Base-by-base conservation (phyloP, 2,329 filamentous ascomycete species). In the Talaromyces amestolkiae region DNA sequence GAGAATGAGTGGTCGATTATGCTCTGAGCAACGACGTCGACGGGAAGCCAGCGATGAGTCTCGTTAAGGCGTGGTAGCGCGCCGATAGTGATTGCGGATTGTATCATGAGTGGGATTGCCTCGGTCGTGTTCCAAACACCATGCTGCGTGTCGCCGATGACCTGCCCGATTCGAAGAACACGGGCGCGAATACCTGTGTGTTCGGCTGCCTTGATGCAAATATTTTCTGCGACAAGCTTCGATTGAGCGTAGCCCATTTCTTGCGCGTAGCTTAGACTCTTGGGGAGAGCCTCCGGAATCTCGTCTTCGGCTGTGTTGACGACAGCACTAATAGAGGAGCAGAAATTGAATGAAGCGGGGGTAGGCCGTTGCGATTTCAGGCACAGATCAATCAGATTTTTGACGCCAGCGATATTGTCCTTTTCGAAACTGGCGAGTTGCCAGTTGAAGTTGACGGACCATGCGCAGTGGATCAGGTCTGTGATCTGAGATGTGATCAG, bases 361-460 rank as follows among this genome's bases (percentile, higher is more conserved):
- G 66, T 67, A 8, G 51, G 61, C 9, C 72, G 66, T 24, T 72
- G 69, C 2, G 74, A 69, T 47, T 70, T 71, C 0, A 81, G 73
- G 54, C 75, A 78, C 15, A 81, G 70, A 60, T 76, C 70, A 47
- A 80, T 74, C 13, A 78, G 69, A 67, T 86, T 81, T 10, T 74
- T 75, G 11, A 85, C 74, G 33, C 80, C 82, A 3, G 78, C 75
- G 37, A 88, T 82, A 68, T 83, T 83, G 22, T 85, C 82, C 45
- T 79, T 78, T 58, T 81, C 81, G 69, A 89, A 89, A 66, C 82
- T 85, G 45, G 75, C 75, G 1, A 89, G 77, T 3, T 82, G 80
- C 62, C 87, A 78, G 31, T 82, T 83, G 77, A 89, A 89, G 74
- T 89, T 89, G 19, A 89, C 87, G 1, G 84, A 80, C 87, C 87